A percentile compares a stretch with the other conserved stretches of the same genome.
These are phyloP conservation scores for Acacia concinna DNA, from an alignment of 331 rosid genomes.

Conservation along the genomic window DNA sequence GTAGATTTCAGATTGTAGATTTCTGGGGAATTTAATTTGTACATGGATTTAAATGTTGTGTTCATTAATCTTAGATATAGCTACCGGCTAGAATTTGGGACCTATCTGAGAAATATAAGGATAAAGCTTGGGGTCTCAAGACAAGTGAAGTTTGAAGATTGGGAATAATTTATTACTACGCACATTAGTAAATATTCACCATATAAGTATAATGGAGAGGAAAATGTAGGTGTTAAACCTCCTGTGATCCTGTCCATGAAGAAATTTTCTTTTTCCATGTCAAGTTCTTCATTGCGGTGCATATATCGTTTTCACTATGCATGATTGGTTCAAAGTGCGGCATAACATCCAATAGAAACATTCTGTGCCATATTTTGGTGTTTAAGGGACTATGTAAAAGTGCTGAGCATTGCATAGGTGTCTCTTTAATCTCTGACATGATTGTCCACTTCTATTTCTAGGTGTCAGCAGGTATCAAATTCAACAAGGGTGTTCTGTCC, in stretches of 20 bases:
- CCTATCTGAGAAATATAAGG: background rate
- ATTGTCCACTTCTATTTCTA: constrained; percentile 34
- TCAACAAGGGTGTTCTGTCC: constrained; percentile 71
- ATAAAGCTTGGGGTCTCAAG: background rate
- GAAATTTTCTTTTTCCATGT: background rate
- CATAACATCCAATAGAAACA: background rate
- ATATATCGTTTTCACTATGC: background rate
- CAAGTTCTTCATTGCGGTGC: background rate
- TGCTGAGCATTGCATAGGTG: background rate
- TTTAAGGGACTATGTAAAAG: constrained; percentile 9
- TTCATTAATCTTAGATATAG: background rate
- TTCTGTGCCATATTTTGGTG: background rate
- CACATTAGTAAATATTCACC: background rate
- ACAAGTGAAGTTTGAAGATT: background rate
- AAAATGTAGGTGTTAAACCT: background rate
- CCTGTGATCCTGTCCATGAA: background rate
- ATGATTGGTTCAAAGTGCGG: background rate
- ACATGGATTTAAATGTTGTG: background rate
- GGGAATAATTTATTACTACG: background rate
- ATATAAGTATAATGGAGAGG: background rate
- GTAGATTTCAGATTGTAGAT: background rate
- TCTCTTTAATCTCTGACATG: constrained; percentile 32
- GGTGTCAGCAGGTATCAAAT: constrained; percentile 90
- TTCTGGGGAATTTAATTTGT: background rate
- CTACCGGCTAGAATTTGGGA: background rate